Evolutionary conservation across 495 filamentous ascomycete species (phyloP).

Genomic region (Rhypophila decipiens): DNA sequence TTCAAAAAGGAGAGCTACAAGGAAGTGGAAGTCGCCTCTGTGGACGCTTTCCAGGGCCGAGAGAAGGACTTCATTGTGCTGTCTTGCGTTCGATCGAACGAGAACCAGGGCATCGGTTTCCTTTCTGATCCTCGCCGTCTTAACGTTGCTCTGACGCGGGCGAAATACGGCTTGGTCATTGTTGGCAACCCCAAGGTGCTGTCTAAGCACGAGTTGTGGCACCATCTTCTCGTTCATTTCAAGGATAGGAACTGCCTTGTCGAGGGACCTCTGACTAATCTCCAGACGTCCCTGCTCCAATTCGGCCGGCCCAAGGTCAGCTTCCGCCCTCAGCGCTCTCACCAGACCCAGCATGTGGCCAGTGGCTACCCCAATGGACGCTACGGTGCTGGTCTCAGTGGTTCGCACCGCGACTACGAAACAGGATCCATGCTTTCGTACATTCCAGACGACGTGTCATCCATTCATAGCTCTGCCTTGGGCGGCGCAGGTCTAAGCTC

Average conservation of each 20-base stretch:
- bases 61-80: constrained; percentile 99
- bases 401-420: constrained; percentile 66
- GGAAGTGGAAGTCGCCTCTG: constrained; percentile 96
- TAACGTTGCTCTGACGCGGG: constrained; percentile 96
- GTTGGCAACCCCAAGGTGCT: constrained; percentile 97
- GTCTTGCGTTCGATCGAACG: constrained; percentile 97
- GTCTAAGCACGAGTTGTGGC: constrained; percentile 97
- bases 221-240: constrained; percentile 92
- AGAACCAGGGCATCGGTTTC: constrained; percentile 99
- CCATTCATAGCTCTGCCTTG: constrained; percentile 85
- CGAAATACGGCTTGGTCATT: constrained; percentile 92
- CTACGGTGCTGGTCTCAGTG: constrained; percentile 38
- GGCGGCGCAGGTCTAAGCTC: constrained; percentile 72
- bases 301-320: constrained; percentile 90
- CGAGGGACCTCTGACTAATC: constrained; percentile 91
- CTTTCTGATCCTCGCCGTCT: constrained; percentile 96
- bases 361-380: constrained; percentile 53
- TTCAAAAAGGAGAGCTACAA: constrained; percentile 99
- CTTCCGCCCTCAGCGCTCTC: constrained; percentile 81
- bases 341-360: constrained; percentile 59
- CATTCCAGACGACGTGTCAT: constrained; percentile 95
- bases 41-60: constrained; percentile 97
- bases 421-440: constrained; percentile 81
- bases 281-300: constrained; percentile 90
- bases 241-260: constrained; percentile 96